Evolutionary conservation across 176 grass and related monocot species (phyloP), one percentile per base, ranked within the genome.

Genomic region (Phoenix dactylifera): DNA sequence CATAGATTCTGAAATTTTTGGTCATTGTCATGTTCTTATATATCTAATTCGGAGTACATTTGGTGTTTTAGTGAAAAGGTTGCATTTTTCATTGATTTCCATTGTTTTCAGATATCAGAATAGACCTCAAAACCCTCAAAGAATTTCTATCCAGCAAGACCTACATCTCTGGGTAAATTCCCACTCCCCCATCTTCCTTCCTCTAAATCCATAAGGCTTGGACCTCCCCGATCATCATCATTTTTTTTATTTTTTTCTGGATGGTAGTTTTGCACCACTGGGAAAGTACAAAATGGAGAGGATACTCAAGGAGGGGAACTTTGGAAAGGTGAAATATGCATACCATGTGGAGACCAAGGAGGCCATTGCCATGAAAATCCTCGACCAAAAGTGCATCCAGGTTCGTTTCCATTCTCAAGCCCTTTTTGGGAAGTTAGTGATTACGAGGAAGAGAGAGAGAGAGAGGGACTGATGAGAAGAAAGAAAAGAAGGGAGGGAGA

Each of bases 281-380:
- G 77, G 71, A 12, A 82, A 71, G 68, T 89, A 95, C 74, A 70
- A 79, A 70, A 50, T 95, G 2, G 86, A 83, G 2, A 64, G 73
- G 22, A 89, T 79, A 52, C 63, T 89, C 59, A 86, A 82, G n/a
- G 86, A 95, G 17, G 90, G 90, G 17, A 89, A 63, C 79, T 95
- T 95, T 73, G 90, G 79, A 16, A 95, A 89, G 77, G 90, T 95
- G 14, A 95, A 81, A 82, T 68, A 79, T 55, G 90, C 90, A 28
- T 66, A 66, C 15, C 67, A 86, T 73, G 51, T 67, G 16, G 57
- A 44, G 24, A 86, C 76, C n/a, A 76, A 83, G n/a, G 66, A 60
- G 3, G 62, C 63, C 59, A 86, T 81, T 58, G 90, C 90, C 76
- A 58, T 86, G 22, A 95, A 95, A 71, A 79, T 89, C 52, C 76